Base-by-base conservation (phyloP, 2,329 filamentous ascomycete species). In the Ophiosphaerella korrae region DNA sequence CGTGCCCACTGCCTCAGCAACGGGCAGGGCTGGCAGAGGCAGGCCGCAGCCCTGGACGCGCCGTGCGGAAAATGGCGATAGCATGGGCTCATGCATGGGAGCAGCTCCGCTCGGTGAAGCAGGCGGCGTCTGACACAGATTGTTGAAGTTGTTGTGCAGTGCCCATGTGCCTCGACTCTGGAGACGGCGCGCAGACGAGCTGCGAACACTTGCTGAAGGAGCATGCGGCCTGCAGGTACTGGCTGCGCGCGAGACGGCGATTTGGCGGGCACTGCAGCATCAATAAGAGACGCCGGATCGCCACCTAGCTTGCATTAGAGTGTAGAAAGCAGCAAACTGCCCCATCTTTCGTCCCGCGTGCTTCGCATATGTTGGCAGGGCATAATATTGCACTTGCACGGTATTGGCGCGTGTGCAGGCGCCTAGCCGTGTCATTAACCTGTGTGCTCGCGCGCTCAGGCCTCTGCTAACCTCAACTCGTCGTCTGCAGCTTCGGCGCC, bases 381-480 rank as follows among this genome's bases (percentile, higher is more conserved):
- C 34, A 31, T 21, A 13, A 16, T 29, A 32, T 31, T 29, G 40
- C 29, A 31, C 40, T 33, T 24, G 31, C 18, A 16, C 21, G 14
- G n/a, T 23, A 31, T 32, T 21, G 18, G 40, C 40, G 40, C 40
- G 40, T 31, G 32, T 42, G 33, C 40, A 42, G 23, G 40, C 40
- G 18, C n/a, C n/a, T 42, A 24, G 18, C 14, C 31, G 13, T 18
- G 12, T 60, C 60, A 59, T 62, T 60, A 53, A 29, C 26, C 26
- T 29, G 26, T 29, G 26, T 29, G 8, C 26, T 29, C 26, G 26
- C 26, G 52, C 40, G 64, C 66, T 63, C 61, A 62, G 64, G 56
- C 69, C 60, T 52, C 55, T 51, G 55, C 55, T 55, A 37, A 38
- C 18, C 43, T 62, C 63, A 61, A 69, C 62, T 57, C 66, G 61